Percentiles rank a stretch among this genome's conserved stretches.
Conservation (phyloP, 2,329 filamentous ascomycete species). For the Botrytis fabae region DNA sequence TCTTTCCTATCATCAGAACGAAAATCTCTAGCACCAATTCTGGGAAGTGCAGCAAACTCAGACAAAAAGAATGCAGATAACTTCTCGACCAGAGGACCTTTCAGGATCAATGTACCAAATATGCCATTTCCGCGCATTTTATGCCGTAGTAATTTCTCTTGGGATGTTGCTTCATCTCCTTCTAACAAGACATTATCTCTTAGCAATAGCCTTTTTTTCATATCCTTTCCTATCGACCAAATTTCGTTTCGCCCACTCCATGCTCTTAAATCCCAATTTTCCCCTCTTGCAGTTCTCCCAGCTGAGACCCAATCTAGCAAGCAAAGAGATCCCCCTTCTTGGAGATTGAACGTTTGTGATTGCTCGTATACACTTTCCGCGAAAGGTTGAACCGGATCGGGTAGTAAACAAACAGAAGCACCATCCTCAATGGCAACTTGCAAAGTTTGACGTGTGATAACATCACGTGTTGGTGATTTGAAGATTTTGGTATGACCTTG, state of each 20-base stretch:
- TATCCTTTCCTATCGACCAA: slow-evolving; percentile 52
- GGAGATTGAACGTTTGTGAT: slow-evolving; percentile 71
- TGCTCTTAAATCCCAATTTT: slow-evolving; percentile 79
- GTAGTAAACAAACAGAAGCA: slow-evolving; percentile 66
- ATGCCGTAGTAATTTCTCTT: slow-evolving; percentile 47
- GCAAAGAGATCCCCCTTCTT: slow-evolving; percentile 64
- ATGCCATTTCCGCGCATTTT: slow-evolving; percentile 76
- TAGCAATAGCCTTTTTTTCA: slow-evolving; percentile 66
- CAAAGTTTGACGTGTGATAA: slow-evolving; percentile 60
- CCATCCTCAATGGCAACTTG: slow-evolving; percentile 51
- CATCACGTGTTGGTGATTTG: slow-evolving; percentile 63
- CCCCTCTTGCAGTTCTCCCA: slow-evolving; percentile 79
- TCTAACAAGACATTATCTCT: slow-evolving; percentile 81
- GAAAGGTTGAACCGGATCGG: slow-evolving; percentile 93
- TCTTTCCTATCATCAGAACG: slow-evolving; percentile 53
- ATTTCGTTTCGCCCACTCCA: slow-evolving; percentile 90
- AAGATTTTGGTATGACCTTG: slow-evolving; percentile 95
- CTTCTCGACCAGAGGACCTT: slow-evolving; percentile 66
- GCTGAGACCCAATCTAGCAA: slow-evolving; percentile 93
- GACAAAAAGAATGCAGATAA: slow-evolving; percentile 73
- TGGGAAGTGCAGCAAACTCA: slow-evolving; percentile 75
- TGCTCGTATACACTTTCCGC: slow-evolving; percentile 82
- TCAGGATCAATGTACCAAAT: slow-evolving; percentile 81
- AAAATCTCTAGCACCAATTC: slow-evolving; percentile 83
- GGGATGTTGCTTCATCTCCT: slow-evolving; percentile 47